Evolutionary conservation across 2,329 filamentous ascomycete species (phyloP).

Genomic region (Neofusicoccum ribis): DNA sequence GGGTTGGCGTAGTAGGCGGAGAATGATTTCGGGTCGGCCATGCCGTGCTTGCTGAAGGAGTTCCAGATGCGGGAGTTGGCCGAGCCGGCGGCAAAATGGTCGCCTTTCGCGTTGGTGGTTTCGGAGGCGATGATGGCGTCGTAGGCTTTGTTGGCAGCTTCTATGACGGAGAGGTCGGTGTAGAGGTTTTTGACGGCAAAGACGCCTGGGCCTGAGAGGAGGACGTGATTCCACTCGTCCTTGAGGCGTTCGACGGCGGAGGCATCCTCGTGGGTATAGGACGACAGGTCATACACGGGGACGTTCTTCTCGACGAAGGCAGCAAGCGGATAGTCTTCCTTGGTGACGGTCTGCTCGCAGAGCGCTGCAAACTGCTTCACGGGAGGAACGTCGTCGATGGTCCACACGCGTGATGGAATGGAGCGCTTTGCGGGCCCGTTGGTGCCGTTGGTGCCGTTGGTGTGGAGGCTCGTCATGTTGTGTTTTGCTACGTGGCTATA

Average conservation of each 20-base stretch:
- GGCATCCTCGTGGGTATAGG: slow-evolving; percentile 36
- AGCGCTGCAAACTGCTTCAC: slow-evolving; percentile 48
- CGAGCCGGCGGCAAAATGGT: slow-evolving; percentile 60
- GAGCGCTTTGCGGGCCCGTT: neutral
- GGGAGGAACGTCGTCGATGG: slow-evolving; percentile 34
- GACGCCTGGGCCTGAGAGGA: slow-evolving; percentile 59
- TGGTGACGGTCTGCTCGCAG: slow-evolving; percentile 43
- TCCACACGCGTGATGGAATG: slow-evolving; percentile 32
- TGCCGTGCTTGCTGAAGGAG: slow-evolving; percentile 62
- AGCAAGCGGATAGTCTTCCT: slow-evolving; percentile 51
- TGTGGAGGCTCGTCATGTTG: neutral
- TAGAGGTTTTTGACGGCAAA: slow-evolving; percentile 59
- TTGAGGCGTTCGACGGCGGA: slow-evolving; percentile 47
- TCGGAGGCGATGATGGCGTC: slow-evolving; percentile 51
- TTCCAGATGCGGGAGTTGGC: slow-evolving; percentile 67
- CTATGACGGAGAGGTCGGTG: slow-evolving; percentile 43
- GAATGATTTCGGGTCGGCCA: slow-evolving; percentile 55
- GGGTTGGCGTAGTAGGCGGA: slow-evolving; percentile 61
- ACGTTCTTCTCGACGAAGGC: slow-evolving; percentile 50
- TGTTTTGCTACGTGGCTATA: neutral
- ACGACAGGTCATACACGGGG: slow-evolving; percentile 55
- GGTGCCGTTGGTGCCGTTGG: neutral
- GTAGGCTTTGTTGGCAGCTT: slow-evolving; percentile 51
- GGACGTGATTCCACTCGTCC: slow-evolving; percentile 61
- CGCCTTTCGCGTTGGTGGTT: slow-evolving; percentile 47